phyloP scores from a whole-genome alignment of 2,329 filamentous ascomycete genomes.

The Scedosporium dehoogii region DNA sequence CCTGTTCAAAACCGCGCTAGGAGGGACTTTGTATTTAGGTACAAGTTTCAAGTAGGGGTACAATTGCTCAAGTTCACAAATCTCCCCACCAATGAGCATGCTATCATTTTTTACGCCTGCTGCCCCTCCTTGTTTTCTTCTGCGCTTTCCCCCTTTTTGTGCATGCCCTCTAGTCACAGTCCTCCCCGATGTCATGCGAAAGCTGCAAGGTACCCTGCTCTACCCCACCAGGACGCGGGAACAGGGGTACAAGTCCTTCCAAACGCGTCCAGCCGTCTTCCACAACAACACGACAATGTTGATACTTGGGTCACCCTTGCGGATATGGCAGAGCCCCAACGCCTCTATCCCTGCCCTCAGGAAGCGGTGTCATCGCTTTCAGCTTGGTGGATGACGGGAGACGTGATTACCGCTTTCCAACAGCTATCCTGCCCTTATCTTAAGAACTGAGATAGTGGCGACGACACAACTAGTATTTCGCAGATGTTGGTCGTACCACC shows the following conservation, averaged over 20 bases:
- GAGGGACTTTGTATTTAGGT: no score
- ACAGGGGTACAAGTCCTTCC: background rate
- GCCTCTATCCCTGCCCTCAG: background rate
- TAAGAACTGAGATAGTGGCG: background rate
- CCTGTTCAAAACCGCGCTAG: no score
- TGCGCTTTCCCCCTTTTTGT: background rate
- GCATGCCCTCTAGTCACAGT: background rate
- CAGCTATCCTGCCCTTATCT: background rate
- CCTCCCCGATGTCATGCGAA: background rate
- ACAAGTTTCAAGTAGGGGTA: no score
- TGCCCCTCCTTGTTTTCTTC: background rate
- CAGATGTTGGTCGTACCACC: background rate
- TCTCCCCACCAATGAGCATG: no score
- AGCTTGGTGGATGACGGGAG: background rate
- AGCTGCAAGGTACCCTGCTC: slow-evolving; percentile 3
- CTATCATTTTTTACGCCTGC: background rate
- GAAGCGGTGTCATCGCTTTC: background rate
- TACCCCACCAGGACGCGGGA: background rate
- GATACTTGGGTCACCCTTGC: background rate
- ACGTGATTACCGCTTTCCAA: background rate
- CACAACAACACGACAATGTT: no score
- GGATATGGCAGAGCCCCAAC: background rate
- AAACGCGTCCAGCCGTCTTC: background rate
- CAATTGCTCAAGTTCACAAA: no score
- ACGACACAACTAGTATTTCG: background rate